These are phyloP conservation scores for Aspergillus sergii DNA, from an alignment of 2,329 filamentous ascomycete species.

Conservation along the genomic window DNA sequence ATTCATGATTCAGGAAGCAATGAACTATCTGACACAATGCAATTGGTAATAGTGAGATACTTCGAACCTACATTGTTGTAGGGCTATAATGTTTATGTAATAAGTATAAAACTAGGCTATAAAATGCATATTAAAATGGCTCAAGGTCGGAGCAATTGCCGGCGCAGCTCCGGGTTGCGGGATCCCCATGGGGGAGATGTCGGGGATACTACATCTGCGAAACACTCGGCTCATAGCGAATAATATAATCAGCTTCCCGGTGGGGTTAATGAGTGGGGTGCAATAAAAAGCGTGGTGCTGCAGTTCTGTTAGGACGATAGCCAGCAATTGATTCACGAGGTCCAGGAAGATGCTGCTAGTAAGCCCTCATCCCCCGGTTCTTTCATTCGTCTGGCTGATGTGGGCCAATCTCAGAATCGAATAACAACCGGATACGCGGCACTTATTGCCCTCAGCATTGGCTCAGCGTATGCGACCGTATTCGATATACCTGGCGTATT, in stretches of 20 bases:
- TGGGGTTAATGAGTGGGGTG: background rate
- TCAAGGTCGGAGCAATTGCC: background rate
- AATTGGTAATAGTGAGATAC: background rate
- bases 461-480: background rate
- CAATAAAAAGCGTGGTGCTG: background rate
- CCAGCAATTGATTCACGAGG: background rate
- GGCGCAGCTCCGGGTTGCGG: background rate
- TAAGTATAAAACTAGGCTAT: background rate
- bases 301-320: background rate
- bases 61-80: background rate
- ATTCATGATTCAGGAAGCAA: background rate
- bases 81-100: background rate
- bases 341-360: background rate
- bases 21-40: background rate
- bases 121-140: background rate
- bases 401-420: background rate
- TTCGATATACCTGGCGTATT: background rate
- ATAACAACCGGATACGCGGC: background rate
- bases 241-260: background rate
- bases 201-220: background rate
- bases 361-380: background rate
- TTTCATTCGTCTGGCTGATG: background rate
- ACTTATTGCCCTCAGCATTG: background rate
- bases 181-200: background rate
- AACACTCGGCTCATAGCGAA: background rate